These are phyloP conservation scores for Ananas comosus DNA, from an alignment of 176 grass and related monocot species.

Conservation along the genomic window DNA sequence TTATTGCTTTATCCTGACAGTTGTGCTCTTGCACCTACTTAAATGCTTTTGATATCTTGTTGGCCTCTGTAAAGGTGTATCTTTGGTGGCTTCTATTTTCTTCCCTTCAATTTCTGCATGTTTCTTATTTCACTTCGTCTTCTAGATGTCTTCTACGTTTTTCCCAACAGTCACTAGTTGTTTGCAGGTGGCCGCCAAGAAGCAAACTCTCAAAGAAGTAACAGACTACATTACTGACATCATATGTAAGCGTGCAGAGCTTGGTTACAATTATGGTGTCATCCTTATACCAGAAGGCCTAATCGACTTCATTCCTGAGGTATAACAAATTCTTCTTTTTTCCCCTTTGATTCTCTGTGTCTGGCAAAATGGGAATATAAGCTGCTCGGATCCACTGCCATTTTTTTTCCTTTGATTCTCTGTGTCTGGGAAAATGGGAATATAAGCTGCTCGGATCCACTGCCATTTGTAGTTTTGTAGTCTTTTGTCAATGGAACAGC, in stretches of 20 bases:
- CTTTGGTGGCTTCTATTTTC: neutral
- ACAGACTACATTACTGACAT: slow-evolving; percentile 91
- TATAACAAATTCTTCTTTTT: slow-evolving; percentile 21
- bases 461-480: neutral
- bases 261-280: slow-evolving; percentile 96
- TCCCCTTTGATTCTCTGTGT: neutral
- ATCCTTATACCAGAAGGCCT: slow-evolving; percentile 95
- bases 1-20: neutral
- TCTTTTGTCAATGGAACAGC: neutral
- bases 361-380: neutral
- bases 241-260: slow-evolving; percentile 78
- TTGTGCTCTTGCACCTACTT: neutral
- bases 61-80: no score
- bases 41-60: neutral
- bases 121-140: no score
- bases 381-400: neutral
- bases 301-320: slow-evolving; percentile 99
- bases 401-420: no score
- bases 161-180: slow-evolving; percentile 2
- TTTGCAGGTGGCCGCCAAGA: slow-evolving; percentile 72
- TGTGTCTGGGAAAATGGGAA: neutral
- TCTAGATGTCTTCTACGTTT: neutral
- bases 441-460: neutral
- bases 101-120: neutral
- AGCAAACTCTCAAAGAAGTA: slow-evolving; percentile 85